Percentiles rank a stretch among this genome's conserved stretches.
phyloP scores from a whole-genome alignment of 1,284 basidiomycete species.

The Sanghuangporus sanghuang region DNA sequence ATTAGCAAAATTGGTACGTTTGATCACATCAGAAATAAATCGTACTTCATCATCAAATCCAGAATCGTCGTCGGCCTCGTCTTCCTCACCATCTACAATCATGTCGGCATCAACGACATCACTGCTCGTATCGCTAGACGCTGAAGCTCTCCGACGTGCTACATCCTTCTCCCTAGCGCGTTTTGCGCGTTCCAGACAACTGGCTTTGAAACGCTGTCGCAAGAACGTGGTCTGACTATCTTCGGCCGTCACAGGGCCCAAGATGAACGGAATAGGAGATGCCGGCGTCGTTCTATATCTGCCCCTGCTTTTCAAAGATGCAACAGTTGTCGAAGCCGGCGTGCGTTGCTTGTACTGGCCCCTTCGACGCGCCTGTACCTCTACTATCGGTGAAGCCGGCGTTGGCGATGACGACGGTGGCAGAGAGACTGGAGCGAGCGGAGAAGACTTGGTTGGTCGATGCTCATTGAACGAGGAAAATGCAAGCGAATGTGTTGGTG shows the following conservation, averaged over 20 bases:
- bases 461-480: neutral
- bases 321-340: conserved; percentile 12
- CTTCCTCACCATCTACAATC: conserved; percentile 40
- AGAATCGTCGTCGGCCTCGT: conserved; percentile 37
- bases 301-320: conserved; percentile 11
- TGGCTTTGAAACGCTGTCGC: conserved; percentile 53
- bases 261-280: conserved; percentile 10
- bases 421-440: conserved; percentile 4
- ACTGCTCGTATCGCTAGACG: conserved; percentile 34
- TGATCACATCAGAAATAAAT: conserved; percentile 3
- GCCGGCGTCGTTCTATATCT: neutral
- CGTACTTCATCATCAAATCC: conserved; percentile 60
- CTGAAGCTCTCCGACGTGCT: conserved; percentile 28
- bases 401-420: conserved; percentile 8
- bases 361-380: conserved; percentile 37
- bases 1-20: conserved; percentile 4
- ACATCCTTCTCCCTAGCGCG: conserved; percentile 48
- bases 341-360: conserved; percentile 41
- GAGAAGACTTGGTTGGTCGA: conserved; percentile 8
- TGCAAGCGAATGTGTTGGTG: conserved; percentile 1
- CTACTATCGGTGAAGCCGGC: conserved; percentile 21
- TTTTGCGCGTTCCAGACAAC: conserved; percentile 54
- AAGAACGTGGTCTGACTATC: conserved; percentile 43
- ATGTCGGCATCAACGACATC: conserved; percentile 45
- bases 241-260: conserved; percentile 25